phyloP scores from a whole-genome alignment of 306 rosid species.

The Malus asiatica region DNA sequence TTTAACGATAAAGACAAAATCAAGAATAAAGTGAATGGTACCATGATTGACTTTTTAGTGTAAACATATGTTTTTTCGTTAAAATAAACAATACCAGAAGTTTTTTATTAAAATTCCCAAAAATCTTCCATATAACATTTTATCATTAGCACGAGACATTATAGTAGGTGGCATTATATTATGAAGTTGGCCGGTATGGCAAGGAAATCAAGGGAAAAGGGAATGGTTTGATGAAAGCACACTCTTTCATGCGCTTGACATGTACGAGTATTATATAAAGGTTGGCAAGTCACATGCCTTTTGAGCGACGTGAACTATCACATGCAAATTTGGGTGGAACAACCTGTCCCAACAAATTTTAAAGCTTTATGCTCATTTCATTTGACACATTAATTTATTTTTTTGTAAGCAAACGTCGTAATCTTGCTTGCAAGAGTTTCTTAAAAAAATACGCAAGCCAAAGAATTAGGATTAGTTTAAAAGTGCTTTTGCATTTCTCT shows the following conservation, averaged over 20 bases:
- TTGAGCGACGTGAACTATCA: neutral
- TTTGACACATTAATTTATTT: neutral
- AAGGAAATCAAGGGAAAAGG: neutral
- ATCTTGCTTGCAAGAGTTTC: neutral
- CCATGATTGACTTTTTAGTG: no score
- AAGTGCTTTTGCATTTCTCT: no score
- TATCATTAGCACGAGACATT: no score
- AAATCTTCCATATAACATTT: no score
- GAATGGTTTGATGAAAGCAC: neutral
- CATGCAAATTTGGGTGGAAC: neutral
- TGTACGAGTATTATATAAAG: neutral
- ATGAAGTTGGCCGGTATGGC: neutral
- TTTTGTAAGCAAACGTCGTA: neutral
- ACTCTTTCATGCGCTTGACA: neutral
- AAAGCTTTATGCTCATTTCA: neutral
- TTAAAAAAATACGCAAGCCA: neutral
- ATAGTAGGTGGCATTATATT: neutral
- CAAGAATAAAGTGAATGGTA: no score
- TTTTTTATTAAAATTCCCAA: no score
- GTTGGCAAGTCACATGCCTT: neutral
- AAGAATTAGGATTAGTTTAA: neutral
- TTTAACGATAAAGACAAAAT: no score
- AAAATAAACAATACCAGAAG: no score
- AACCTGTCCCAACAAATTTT: neutral
- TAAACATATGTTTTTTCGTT: no score